Evolutionary conservation across 2,329 filamentous ascomycete genomes (phyloP), one percentile per base, ranked within the genome.

Genomic region (Knufia petricola): DNA sequence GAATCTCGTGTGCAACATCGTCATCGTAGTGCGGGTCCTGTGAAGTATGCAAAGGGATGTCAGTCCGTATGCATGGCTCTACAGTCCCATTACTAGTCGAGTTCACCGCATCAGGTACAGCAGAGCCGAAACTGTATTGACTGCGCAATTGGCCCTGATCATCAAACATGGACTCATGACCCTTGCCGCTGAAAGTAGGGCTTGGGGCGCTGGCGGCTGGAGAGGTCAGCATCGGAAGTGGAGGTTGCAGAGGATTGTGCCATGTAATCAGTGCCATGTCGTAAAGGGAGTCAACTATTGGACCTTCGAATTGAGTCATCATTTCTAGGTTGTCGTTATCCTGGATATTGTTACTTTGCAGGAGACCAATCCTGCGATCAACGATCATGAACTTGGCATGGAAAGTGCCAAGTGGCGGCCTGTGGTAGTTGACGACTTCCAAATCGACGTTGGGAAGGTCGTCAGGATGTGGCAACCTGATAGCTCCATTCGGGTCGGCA

Each of bases 271-370:
- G 62, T 0, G 82, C 82, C 54, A 81, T 81, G 54, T 90, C 85
- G 60, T 87, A 88, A 20, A 89, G 64, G 1, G 79, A 78, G 57
- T 88, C 82, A 0, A 89, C 84, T 50, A 89, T 84, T 0, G 83
- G 78, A 0, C 85, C 85, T 65, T 89, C 84, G 0, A 87, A 61
- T 48, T 86, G 84, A 2, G 77, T 72, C 76, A 87, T 81, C 85
- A 90, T 88, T 63, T 90, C 85, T 48, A 88, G 52, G 55, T 90
- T 90, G 57, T 85, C 82, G 46, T 87, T 89, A 54, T 87, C 80
- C 63, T 76, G 73, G 43, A 89, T 84, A 58, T 89, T 90, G 62
- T 87, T 87, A 66, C 84, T 88, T 65, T 85, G 82, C 1, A 89
- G 62, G 1, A 85, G 68, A 0, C 77, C 85, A n/a, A 83, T 70